Evolutionary conservation across 176 grass and related monocot species (phyloP), one percentile per base, ranked within the genome.

Genomic region (Microstegium vimineum): DNA sequence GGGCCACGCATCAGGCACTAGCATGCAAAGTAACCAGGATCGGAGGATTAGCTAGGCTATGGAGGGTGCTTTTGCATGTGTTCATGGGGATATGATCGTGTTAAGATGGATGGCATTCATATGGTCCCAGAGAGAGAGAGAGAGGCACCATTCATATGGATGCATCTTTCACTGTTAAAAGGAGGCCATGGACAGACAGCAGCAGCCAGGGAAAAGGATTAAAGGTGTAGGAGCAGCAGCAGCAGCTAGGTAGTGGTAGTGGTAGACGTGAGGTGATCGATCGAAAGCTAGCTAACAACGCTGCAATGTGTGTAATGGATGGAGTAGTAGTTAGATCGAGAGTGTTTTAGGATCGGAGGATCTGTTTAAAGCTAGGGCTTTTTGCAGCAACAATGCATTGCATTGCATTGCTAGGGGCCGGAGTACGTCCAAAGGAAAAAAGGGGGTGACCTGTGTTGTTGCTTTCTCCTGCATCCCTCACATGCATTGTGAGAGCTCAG

Each of bases 91-190:
- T 14, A 38, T 41, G 35, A 27, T 27, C 35, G 14, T 71, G 66
- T 82, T 71, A 64, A 32, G 8, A 47, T 41, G 40, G 69, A 71
- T 42, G 35, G 35, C 16, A 71, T 61, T 26, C 1, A 61, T 71
- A 61, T 71, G 35, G 79, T 71, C 66, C 79, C 49, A 71, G 56
- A 81, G 79, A 80, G 42, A 62, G 60, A 61, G n/a, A n/a, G n/a
- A 59, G 30, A 13, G 23, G 41, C 65, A 67, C 8, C 77, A 77
- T 1, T n/a, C 46, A 28, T 30, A 13, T 62, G n/a, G n/a, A 28
- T 79, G 52, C 63, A 52, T 80, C 63, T 33, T 54, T 69, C 78
- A 38, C 46, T 72, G 67, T 61, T 82, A 82, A 82, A 81, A 71
- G 79, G 25, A 64, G 54, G 69, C 69, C 69, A 73, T 73, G 69